Conservation (phyloP, 805 yeast species). For the Pichia californica region DNA sequence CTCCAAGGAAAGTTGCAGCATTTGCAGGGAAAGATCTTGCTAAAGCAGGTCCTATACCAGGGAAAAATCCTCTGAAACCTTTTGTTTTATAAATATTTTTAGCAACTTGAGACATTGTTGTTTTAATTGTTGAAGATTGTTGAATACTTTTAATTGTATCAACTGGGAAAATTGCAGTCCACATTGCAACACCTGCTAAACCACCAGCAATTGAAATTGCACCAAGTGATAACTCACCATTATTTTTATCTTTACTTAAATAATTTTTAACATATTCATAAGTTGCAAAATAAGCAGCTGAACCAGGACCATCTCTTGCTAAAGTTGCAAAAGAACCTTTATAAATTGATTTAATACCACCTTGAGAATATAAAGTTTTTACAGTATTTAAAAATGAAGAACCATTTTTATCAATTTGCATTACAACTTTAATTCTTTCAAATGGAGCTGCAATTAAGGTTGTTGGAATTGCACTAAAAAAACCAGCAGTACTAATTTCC, state of each 20-base stretch:
- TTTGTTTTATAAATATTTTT: constrained; percentile 62
- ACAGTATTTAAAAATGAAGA: constrained; percentile 54
- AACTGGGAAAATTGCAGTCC: constrained; percentile 92
- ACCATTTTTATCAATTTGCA: constrained; percentile 55
- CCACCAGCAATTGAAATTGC: constrained; percentile 92
- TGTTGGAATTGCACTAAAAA: constrained; percentile 89
- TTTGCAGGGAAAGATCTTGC: constrained; percentile 96
- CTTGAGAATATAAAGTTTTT: constrained; percentile 61
- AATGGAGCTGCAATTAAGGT: constrained; percentile 97
- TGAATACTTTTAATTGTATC: constrained; percentile 88
- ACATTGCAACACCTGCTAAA: constrained; percentile 93
- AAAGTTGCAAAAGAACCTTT: constrained; percentile 89
- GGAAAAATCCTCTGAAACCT: constrained; percentile 90
- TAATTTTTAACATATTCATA: constrained; percentile 73
- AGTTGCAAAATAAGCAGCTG: constrained; percentile 91
- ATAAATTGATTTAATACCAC: constrained; percentile 79
- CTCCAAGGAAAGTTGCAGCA: constrained; percentile 98
- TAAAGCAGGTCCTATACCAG: constrained; percentile 94
- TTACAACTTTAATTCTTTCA: constrained; percentile 89
- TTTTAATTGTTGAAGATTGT: constrained; percentile 52
- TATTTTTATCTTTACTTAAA: constrained; percentile 35
- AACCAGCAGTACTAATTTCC: constrained; percentile 87
- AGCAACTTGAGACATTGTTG: constrained; percentile 60
- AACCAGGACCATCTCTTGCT: constrained; percentile 97
- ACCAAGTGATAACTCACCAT: constrained; percentile 51